Conservation (phyloP, 176 grass and related monocot species). For the Typha latifolia region DNA sequence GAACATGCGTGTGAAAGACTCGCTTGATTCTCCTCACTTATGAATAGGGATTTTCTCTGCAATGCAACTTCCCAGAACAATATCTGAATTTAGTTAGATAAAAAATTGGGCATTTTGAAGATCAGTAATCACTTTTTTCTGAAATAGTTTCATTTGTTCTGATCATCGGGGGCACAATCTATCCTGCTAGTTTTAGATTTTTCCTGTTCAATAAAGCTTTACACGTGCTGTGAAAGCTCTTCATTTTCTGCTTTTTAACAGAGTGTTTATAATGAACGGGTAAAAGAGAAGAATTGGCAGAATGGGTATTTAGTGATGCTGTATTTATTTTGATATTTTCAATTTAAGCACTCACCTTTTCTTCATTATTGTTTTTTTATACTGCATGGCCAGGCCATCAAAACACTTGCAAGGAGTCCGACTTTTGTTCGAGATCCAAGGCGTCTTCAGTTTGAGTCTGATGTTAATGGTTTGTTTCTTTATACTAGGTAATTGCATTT, state of each 20-base stretch:
- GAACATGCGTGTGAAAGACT: conserved; percentile 1
- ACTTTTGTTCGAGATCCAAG: conserved; percentile 69
- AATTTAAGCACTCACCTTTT: conserved; percentile 1
- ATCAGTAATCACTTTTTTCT: background rate
- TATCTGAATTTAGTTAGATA: no score
- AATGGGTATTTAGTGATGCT: background rate
- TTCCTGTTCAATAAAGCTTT: no score
- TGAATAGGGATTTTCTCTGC: background rate
- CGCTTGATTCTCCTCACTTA: background rate
- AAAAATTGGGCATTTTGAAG: background rate
- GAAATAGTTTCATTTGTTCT: background rate
- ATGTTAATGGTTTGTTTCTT: conserved; percentile 79
- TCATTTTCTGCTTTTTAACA: background rate
- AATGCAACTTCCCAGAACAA: no score
- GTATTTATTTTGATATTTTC: conserved; percentile 8
- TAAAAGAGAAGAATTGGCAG: background rate
- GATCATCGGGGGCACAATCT: background rate
- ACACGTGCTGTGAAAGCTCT: background rate
- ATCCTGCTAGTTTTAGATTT: no score
- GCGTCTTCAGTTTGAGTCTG: conserved; percentile 80
- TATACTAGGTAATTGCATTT: conserved; percentile 60
- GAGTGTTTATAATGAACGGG: background rate
- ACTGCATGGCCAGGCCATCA: conserved; percentile 48
- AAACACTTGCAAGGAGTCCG: conserved; percentile 48
- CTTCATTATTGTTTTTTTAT: conserved; percentile 7